Base-by-base conservation (phyloP, 1,284 basidiomycete genomes). In the Ustilago cynodontis region DNA sequence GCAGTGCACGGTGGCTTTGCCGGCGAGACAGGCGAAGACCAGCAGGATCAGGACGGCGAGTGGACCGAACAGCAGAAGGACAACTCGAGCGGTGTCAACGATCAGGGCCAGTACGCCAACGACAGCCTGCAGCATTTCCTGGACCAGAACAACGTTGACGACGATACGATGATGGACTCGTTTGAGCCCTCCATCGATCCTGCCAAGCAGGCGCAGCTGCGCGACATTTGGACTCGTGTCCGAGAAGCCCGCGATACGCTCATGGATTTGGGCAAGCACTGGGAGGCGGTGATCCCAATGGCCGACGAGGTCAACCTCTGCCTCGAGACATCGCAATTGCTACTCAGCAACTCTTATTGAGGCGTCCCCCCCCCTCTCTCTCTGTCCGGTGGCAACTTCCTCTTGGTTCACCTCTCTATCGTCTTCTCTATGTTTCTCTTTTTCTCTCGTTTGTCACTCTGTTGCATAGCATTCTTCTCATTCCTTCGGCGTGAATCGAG, bases 281-380 rank as follows among this genome's bases (percentile, higher is more conserved):
- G 81, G 80, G 73, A 78, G 24, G 78, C 79, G 22, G 79, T 79
- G 18, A 65, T 74, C 18, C 81, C 81, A 3, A 82, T 82, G 81
- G 77, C 71, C 3, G 78, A 79, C 51, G 80, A 82, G 41, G 77
- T 83, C 67, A 77, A 68, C n/a, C 65, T 76, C n/a, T 83, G 81
- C 55, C 66, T 83, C 22, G 74, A 80, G 54, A 81, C 80, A 13
- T 77, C 73, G 39, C 77, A 81, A 52, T 50, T 80, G 57, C 69
- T 82, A 24, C 69, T 79, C 37, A 70, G 74, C 69, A 71, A 60
- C 49, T 31, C 53, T 1, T 74, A 75, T 47, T 74, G 43, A 64
- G 20, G 14, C n/a, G n/a, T n/a, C n/a, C n/a, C 3, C 13, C 33
- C 3, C 28, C 41, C 6, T 2, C 26, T 28, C 28, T 47, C 41